Percentiles rank a stretch among this genome's conserved stretches.
Evolutionary conservation across 331 rosid species (phyloP).

Genomic region (Spiraea crenata): DNA sequence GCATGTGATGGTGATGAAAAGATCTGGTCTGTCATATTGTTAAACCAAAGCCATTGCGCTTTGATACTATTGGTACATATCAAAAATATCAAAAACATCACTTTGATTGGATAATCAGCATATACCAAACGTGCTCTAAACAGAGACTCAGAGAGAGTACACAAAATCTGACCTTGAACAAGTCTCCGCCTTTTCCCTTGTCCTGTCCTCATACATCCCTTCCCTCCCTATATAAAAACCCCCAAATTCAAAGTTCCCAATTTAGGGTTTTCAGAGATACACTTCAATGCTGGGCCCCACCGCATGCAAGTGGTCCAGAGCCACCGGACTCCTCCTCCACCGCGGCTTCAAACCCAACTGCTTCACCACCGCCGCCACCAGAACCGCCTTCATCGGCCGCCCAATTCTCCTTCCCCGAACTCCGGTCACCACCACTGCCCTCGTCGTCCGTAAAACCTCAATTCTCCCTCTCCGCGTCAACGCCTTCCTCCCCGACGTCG

Average conservation of each 20-base stretch:
- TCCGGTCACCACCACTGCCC: background rate
- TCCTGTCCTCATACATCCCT: background rate
- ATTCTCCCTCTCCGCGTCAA: conserved; percentile 21
- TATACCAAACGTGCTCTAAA: no score
- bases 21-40: no score
- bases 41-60: no score
- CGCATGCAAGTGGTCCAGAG: conserved; percentile 23
- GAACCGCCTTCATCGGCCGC: conserved; percentile 27
- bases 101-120: no score
- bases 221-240: background rate
- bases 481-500: conserved; percentile 36
- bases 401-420: conserved; percentile 8
- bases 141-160: no score
- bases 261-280: conserved; percentile 1
- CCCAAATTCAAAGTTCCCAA: background rate
- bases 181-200: background rate
- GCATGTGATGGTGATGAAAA: no score
- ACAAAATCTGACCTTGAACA: no score
- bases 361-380: conserved; percentile 6
- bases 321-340: conserved; percentile 17
- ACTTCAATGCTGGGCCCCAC: conserved; percentile 28
- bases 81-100: no score
- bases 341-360: background rate
- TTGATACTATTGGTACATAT: no score
- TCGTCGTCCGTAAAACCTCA: background rate